Evolutionary conservation across 495 filamentous ascomycete species (phyloP), one percentile per base, ranked within the genome.

Genomic region (Penicillium flavigenum): DNA sequence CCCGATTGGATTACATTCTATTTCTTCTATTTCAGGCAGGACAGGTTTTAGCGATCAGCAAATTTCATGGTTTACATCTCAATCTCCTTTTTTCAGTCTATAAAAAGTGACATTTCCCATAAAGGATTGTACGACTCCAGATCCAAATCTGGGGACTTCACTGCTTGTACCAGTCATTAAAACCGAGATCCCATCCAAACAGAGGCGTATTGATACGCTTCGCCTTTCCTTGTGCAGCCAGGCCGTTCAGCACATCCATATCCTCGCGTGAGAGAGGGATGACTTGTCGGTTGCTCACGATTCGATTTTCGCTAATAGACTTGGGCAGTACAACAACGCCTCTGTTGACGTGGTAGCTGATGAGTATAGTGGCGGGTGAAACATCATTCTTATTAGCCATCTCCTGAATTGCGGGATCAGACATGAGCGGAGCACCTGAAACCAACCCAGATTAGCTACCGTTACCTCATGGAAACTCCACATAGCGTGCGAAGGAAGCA

Each of bases 301-400:
- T 67, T 44, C 69, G 69, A 31, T 38, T 66, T 29, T 59, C 62
- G 3, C 52, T 68, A 42, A 65, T 55, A 12, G 72, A 75, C 64
- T 75, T 75, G 27, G 70, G 70, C 43, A 75, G 49, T 16, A 72
- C 70, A 32, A 65, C 62, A 42, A 59, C 59, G 36, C 72, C 72
- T 19, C 70, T 56, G 56, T 72, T 71, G 32, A 67, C 70, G 55
- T 65, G 63, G 50, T 65, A 65, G 47, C 47, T 54, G 51, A 65
- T 63, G 12, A 65, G 46, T 19, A 65, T 32, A 0, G 63, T 56
- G 16, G 63, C 60, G 24, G 63, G 19, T 11, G 60, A 60, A 45
- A 63, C 57, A 46, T 51, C 47, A 47, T 65, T 49, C 26, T 63
- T 65, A 54, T 63, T 60, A 8, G 63, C 63, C n/a, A 65, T 65